Base-by-base conservation (phyloP, 345 rosid genomes). In the Pistacia integerrima region DNA sequence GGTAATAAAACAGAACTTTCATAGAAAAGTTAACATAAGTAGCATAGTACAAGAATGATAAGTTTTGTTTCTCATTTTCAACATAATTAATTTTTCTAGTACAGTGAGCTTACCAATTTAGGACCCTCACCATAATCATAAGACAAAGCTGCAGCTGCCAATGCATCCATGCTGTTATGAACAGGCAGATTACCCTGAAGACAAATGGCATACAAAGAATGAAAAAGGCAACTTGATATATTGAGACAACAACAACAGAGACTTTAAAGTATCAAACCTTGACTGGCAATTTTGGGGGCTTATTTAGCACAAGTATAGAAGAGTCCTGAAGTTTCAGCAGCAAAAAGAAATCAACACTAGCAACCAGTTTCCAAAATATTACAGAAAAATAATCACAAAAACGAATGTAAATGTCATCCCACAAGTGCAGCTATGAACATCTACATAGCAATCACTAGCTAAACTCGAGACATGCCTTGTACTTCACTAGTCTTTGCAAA, bases 111-210 rank as follows among this genome's bases (percentile, higher is more conserved):
- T 86, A 94, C 98, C 95, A 94, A 80, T 84, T 90, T 90, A 77
- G 98, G 98, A 73, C 95, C 94, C 69, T 93, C 97, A 35, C 91
- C 88, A 64, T 87, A 75, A 84, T 87, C 95, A 80, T 30, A 30
- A 30, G 95, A 93, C 78, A 94, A 76, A 80, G 98, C 95, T 73
- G 97, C 98, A 77, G 97, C 93, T 66, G 98, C 98, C 80, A 94
- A 85, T 7, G 93, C 97, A 79, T 94, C 98, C 98, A 94, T 89
- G 87, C 98, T 91, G 69, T 93, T 94, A 78, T 94, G 97, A 87
- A 93, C 84, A 3, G 97, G 92, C 76, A 94, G 75, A 85, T 85
- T 84, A 38, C 98, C 98, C 98, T 94, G 57, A 73, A 70, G 55
- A 74, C 62, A 59, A 61, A 13, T 3, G 30, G 57, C 2, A 46